Evolutionary conservation across 139 green algal genomes (phyloP), one percentile per base, ranked within the genome.

Genomic region (Dunaliella primolecta): DNA sequence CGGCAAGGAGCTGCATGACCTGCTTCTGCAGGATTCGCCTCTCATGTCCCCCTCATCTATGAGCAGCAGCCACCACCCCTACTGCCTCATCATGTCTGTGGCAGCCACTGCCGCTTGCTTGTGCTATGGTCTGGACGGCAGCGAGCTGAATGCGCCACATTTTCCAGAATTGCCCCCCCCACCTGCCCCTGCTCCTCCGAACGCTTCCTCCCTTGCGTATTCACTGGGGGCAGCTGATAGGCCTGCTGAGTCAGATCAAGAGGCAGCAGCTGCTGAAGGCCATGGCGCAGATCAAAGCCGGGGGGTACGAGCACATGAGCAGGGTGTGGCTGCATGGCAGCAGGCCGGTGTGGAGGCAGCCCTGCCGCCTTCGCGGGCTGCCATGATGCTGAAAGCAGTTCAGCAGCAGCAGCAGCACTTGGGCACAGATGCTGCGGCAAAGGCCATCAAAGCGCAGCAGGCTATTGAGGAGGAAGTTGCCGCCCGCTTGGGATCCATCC

Each of bases 21-120:
- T 80, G 75, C 33, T 38, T n/a, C 75, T 80, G 7, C 75, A 80
- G 75, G 75, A 80, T n/a, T 80, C 75, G 1, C 75, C 75, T 11
- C 75, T 80, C n/a, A 2, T 80, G 29, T 38, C n/a, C 2, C 75
- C n/a, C 29, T n/a, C 27, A 30, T 38, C n/a, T n/a, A 36, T 2
- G 2, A 33, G 30, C 3, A 23, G 36, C 75, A 11, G 32, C n/a
- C 75, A 80, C 29, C 75, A 80, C 75, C 75, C 75, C 29, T 80
- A 80, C 75, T 80, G 75, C 75, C 75, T 80, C 3, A 29, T 80
- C 75, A 80, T 80, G 75, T 27, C 75, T 21, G 75, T 80, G 2
- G 2, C 33, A 11, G 75, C 33, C 7, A 33, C 32, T 23, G 75
- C 75, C n/a, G 30, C 33, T 27, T 33, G 75, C n/a, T 38, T 80